Evolutionary conservation across 192 early-diverging fungal species (phyloP).

Genomic region (Coemansia sp.): DNA sequence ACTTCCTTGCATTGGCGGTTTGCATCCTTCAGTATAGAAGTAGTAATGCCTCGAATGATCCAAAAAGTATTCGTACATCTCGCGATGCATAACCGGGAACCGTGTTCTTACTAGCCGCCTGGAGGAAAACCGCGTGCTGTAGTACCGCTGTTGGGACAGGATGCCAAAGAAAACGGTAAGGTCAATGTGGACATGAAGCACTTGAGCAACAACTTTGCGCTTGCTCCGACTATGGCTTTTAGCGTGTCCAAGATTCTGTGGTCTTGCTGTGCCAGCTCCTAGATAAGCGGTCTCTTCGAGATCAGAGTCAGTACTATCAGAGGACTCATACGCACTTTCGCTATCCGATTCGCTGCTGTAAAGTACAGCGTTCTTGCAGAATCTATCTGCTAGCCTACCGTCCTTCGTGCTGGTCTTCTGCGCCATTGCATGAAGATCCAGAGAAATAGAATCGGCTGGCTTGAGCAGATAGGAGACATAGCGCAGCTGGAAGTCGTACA

Average conservation of each 20-base stretch:
- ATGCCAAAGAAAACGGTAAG: slow-evolving; percentile 32
- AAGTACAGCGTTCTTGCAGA: neutral
- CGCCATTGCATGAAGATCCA: neutral
- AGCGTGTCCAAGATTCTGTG: neutral
- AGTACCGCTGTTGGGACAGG: slow-evolving; percentile 52
- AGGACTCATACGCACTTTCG: slow-evolving; percentile 8
- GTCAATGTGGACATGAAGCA: slow-evolving; percentile 48
- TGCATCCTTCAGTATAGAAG: slow-evolving; percentile 39
- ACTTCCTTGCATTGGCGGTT: slow-evolving; percentile 16
- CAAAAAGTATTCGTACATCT: slow-evolving; percentile 53
- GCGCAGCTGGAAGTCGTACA: slow-evolving; percentile 58
- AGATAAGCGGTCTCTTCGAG: neutral
- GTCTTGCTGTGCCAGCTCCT: neutral
- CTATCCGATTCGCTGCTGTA: slow-evolving; percentile 44
- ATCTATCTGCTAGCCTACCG: neutral
- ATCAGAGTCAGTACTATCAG: slow-evolving; percentile 16
- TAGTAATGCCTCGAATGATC: slow-evolving; percentile 44
- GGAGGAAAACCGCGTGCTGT: slow-evolving; percentile 54
- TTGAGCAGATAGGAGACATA: slow-evolving; percentile 38
- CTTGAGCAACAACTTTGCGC: slow-evolving; percentile 33
- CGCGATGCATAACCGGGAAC: slow-evolving; percentile 38
- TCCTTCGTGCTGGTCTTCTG: neutral
- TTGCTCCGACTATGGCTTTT: neutral
- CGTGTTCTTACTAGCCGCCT: slow-evolving; percentile 41
- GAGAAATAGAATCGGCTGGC: slow-evolving; percentile 9